A percentile compares a stretch with the other conserved stretches of the same genome.
phyloP scores from a whole-genome alignment of 176 grass and related monocot genomes.

The Tuctoria greenei region DNA sequence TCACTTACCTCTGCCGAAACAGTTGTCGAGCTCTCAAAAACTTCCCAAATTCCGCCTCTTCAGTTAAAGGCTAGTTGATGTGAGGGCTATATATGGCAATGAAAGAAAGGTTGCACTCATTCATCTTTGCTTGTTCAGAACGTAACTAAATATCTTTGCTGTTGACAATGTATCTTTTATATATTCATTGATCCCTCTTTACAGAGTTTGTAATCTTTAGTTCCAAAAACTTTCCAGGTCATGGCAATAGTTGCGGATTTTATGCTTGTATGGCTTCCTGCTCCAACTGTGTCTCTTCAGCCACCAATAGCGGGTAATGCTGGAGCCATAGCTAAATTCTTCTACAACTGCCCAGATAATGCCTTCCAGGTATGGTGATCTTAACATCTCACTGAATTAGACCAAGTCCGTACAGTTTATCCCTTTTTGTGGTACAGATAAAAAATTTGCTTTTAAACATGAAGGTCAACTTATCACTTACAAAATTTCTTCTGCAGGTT shows the following conservation, averaged over 20 bases:
- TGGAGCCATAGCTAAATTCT: conserved; percentile 78
- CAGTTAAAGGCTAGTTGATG: conserved; percentile 12
- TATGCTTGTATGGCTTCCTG: conserved; percentile 99
- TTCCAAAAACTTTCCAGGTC: conserved; percentile 50
- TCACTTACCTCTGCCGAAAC: background rate
- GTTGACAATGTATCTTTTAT: background rate
- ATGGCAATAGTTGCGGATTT: conserved; percentile 99
- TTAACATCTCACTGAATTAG: conserved; percentile 12
- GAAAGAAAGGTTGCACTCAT: background rate
- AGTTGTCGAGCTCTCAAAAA: background rate
- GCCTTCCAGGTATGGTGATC: conserved; percentile 80
- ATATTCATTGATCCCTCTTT: too few relatives aligned
- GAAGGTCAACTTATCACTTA: conserved; percentile 4
- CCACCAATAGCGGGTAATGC: conserved; percentile 63
- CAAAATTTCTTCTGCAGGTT: conserved; percentile 54
- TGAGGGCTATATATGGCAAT: too few relatives aligned
- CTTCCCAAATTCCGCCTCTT: background rate
- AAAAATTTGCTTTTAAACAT: conserved; percentile 12
- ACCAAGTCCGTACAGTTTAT: background rate
- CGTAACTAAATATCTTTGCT: background rate
- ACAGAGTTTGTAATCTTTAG: background rate
- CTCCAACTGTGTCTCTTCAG: conserved; percentile 85
- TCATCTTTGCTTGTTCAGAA: conserved; percentile 9
- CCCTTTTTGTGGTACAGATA: background rate
- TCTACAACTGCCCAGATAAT: conserved; percentile 95